Evolutionary conservation across 2,329 filamentous ascomycete species (phyloP).

Genomic region (Triangularia verruculosa): DNA sequence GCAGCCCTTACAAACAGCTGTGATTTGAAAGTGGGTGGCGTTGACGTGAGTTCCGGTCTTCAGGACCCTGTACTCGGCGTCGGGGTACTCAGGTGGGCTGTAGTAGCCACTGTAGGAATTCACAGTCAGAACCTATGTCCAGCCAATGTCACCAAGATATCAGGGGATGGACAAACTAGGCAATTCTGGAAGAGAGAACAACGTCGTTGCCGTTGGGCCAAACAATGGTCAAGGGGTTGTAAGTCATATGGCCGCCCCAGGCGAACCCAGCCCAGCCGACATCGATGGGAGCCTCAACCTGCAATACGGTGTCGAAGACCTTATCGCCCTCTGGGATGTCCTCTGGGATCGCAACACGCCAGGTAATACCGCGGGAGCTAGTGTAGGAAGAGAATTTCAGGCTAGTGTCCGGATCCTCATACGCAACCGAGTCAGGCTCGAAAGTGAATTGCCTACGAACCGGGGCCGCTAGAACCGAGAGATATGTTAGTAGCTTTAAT

Average conservation of each 20-base stretch:
- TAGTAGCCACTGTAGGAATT: slow-evolving; percentile 34
- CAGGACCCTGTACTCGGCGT: slow-evolving; percentile 34
- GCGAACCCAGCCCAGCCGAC: slow-evolving; percentile 48
- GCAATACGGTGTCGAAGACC: slow-evolving; percentile 35
- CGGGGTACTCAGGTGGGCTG: slow-evolving; percentile 32
- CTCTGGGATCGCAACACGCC: slow-evolving; percentile 37
- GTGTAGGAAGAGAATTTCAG: slow-evolving; percentile 44
- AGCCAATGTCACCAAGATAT: no score
- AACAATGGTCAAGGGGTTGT: slow-evolving; percentile 44
- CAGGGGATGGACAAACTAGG: slow-evolving; percentile 38
- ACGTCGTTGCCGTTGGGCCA: slow-evolving; percentile 43
- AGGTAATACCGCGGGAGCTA: slow-evolving; percentile 37
- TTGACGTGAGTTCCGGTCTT: slow-evolving; percentile 39
- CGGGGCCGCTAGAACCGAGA: background rate
- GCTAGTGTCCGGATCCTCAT: slow-evolving; percentile 38
- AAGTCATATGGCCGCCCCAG: slow-evolving; percentile 50
- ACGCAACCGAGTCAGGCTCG: slow-evolving; percentile 35
- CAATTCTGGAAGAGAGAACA: slow-evolving; percentile 43
- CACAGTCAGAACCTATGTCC: slow-evolving; percentile 9
- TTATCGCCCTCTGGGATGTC: slow-evolving; percentile 28
- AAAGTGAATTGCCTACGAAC: slow-evolving; percentile 23
- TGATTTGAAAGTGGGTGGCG: slow-evolving; percentile 41
- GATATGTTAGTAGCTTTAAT: background rate
- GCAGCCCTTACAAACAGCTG: slow-evolving; percentile 41
- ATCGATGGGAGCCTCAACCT: slow-evolving; percentile 42